A percentile compares a stretch with the other conserved stretches of the same genome.
Evolutionary conservation across 2,329 filamentous ascomycete species (phyloP).

Genomic region (Diplocarpon mali): DNA sequence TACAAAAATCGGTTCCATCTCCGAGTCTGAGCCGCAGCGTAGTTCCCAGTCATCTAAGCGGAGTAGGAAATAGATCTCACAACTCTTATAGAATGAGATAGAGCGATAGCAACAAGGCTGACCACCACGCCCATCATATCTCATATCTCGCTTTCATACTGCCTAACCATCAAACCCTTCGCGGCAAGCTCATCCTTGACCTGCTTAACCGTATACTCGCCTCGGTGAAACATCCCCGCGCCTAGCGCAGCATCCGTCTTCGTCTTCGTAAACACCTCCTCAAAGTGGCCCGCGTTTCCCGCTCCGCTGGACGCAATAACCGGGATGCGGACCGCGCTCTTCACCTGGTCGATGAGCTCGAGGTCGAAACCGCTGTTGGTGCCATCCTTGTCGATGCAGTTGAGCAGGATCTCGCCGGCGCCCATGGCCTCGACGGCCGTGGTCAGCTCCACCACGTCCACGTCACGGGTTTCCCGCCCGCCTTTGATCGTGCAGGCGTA

Average conservation of each 20-base stretch:
- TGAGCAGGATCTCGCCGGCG: conserved; percentile 84
- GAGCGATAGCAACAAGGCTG: too few relatives aligned
- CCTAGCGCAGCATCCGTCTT: conserved; percentile 85
- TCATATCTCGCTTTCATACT: conserved; percentile 45
- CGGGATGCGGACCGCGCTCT: conserved; percentile 75
- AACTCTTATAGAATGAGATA: too few relatives aligned
- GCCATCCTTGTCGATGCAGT: conserved; percentile 96
- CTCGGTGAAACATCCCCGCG: conserved; percentile 94
- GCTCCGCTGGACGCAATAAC: conserved; percentile 94
- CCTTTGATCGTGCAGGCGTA: conserved; percentile 97
- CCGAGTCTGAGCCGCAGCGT: too few relatives aligned
- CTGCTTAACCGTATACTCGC: conserved; percentile 87
- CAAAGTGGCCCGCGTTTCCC: conserved; percentile 77
- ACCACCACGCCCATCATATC: not conserved
- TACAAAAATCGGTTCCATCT: too few relatives aligned
- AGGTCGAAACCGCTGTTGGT: conserved; percentile 91
- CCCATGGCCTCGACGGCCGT: conserved; percentile 93
- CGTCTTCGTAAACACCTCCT: conserved; percentile 80
- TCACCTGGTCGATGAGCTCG: conserved; percentile 82
- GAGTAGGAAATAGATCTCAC: too few relatives aligned
- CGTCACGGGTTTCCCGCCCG: conserved; percentile 83
- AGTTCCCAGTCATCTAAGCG: too few relatives aligned
- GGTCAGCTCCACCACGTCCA: conserved; percentile 82
- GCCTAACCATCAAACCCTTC: conserved; percentile 66
- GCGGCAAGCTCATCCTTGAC: conserved; percentile 74